A percentile compares a stretch with the other conserved stretches of the same genome.
These are phyloP conservation scores for Trichocladium antarcticum DNA, from an alignment of 495 filamentous ascomycete species.

Conservation along the genomic window DNA sequence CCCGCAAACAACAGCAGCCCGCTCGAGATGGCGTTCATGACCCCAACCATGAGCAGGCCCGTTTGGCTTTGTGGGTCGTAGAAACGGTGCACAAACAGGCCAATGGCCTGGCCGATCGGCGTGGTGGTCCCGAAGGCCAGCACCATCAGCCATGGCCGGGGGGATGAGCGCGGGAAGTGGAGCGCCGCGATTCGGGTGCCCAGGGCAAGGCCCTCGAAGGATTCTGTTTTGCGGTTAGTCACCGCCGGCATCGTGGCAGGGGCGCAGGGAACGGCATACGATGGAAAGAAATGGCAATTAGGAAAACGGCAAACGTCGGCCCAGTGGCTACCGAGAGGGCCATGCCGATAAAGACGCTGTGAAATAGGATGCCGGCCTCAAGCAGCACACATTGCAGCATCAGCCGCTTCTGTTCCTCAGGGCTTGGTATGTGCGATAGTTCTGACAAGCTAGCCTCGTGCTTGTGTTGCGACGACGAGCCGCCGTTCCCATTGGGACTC, in stretches of 20 bases:
- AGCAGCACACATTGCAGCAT: conserved; percentile 70
- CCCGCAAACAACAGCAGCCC: conserved; percentile 85
- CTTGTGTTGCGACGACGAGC: conserved; percentile 3
- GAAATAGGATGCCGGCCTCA: conserved; percentile 78
- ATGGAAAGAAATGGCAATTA: conserved; percentile 74
- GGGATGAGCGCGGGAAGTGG: conserved; percentile 42
- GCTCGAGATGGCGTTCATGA: conserved; percentile 84
- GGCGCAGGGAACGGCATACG: conserved; percentile 20
- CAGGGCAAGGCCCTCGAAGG: conserved; percentile 64
- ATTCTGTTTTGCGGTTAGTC: conserved; percentile 22
- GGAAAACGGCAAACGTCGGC: conserved; percentile 64
- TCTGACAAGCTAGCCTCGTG: conserved; percentile 17
- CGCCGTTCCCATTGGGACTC: conserved; percentile 21
- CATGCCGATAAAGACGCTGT: conserved; percentile 85
- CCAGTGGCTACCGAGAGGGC: conserved; percentile 73
- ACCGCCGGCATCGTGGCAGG: neutral
- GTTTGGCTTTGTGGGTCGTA: conserved; percentile 77
- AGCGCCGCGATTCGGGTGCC: conserved; percentile 62
- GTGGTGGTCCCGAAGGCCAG: conserved; percentile 86
- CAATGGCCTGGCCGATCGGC: conserved; percentile 82
- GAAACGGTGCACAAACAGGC: conserved; percentile 65
- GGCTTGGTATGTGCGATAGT: conserved; percentile 14
- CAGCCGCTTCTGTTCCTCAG: conserved; percentile 46
- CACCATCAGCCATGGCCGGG: conserved; percentile 86
- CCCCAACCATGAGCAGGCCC: conserved; percentile 79